Base-by-base conservation (phyloP, 1,139 yeast genomes). In the Spencermartinsiella ligniputridi region DNA sequence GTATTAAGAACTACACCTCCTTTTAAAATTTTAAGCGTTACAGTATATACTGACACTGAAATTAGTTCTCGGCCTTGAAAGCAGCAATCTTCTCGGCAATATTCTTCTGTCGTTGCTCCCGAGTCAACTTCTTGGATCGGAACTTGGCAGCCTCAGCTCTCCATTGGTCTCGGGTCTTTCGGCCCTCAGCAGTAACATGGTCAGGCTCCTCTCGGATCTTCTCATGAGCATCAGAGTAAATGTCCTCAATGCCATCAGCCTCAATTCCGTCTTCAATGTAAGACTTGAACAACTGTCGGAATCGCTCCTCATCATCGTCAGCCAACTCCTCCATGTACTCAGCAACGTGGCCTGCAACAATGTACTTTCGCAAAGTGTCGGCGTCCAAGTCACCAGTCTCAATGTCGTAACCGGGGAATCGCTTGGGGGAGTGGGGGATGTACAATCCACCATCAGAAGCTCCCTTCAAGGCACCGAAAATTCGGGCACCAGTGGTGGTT, bases 371-470 rank as follows among this genome's bases (percentile, higher is more conserved):
- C 76, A 94, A 85, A 64, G 83, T 76, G 72, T 94, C 98, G 67
- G 97, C 89, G 71, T 92, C 98, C 69, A 94, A 83, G 78, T 92
- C 98, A 36, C 46, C 96, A 66, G 85, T 71, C 80, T 92, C 99
- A 68, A 90, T 86, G 77, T 92, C 99, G 95, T 92, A 92, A 79
- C 98, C 99, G 76, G 99, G 99, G 96, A 90, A 92, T 85, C 98
- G 90, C 83, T 90, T 90, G 70, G 96, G 86, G 64, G 96, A 88
- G 90, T 92, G 99, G 63, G 99, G 99, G 71, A 92, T 81, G 90
- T 86, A 88, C 69, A 92, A 81, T 68, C 99, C 99, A 86, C 98
- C 99, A 74, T 92, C 99, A 57, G 97, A 90, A 70, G 98, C 98
- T 86, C 99, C 99, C 85, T 92, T 92, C 72, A 94, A 81, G 70